Percentiles rank a stretch among this genome's conserved stretches.
Evolutionary conservation across 805 yeast genomes (phyloP).

Genomic region (Candida suzukii): DNA sequence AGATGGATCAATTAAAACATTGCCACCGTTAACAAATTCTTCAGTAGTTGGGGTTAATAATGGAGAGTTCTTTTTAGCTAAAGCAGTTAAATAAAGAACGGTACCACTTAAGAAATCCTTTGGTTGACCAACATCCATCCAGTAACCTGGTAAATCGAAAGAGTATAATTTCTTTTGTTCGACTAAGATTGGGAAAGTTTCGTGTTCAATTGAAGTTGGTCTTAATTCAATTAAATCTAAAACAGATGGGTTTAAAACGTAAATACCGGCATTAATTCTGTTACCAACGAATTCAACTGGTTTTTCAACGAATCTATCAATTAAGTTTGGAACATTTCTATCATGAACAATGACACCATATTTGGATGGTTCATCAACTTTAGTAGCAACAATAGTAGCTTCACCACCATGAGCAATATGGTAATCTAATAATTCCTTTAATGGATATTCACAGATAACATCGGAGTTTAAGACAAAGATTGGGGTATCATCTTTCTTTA

Average conservation of each 20-base stretch:
- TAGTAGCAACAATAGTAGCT: constrained; percentile 98
- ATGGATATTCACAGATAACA: constrained; percentile 98
- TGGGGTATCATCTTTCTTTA: constrained; percentile 92
- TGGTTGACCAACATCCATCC: constrained; percentile 99
- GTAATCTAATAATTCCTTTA: constrained; percentile 84
- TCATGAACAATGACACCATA: constrained; percentile 99
- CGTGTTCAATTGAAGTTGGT: constrained; percentile 99
- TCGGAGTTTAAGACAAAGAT: constrained; percentile 97
- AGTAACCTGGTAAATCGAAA: constrained; percentile 96
- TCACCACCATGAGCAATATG: constrained; percentile 95
- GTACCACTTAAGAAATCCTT: constrained; percentile 98
- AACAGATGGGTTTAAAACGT: constrained; percentile 95
- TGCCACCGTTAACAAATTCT: constrained; percentile 78
- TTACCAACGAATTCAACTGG: constrained; percentile 99
- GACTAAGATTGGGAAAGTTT: constrained; percentile 95
- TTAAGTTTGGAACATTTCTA: constrained; percentile 88
- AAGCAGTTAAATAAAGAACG: constrained; percentile 79
- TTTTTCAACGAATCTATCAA: constrained; percentile 98
- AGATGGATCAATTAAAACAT: constrained; percentile 89
- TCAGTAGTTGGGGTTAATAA: constrained; percentile 53
- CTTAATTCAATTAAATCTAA: constrained; percentile 94
- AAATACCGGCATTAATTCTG: constrained; percentile 99
- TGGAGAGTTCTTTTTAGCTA: constrained; percentile 73
- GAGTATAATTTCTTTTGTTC: constrained; percentile 85
- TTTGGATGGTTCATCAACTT: constrained; percentile 98